Percentiles rank a stretch among this genome's conserved stretches.
Evolutionary conservation across 805 yeast genomes (phyloP).

Genomic region (Pichia exigua): DNA sequence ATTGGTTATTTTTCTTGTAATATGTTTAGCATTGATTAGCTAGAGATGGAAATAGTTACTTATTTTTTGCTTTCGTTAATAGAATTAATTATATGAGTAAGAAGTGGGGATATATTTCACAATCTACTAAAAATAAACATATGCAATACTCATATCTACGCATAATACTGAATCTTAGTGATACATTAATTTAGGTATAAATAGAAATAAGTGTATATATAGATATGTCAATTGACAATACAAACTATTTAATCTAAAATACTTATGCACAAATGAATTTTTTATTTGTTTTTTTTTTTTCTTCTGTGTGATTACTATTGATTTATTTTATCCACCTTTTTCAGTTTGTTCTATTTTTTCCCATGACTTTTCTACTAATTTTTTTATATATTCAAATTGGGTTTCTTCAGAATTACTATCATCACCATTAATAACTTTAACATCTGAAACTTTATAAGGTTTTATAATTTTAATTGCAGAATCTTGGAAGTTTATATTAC

Average conservation of each 20-base stretch:
- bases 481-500: constrained; percentile 31
- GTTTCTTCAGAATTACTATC: constrained; percentile 18
- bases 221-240: neutral
- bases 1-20: constrained; percentile 47
- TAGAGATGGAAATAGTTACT: constrained; percentile 10
- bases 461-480: constrained; percentile 31
- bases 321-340: constrained; percentile 38
- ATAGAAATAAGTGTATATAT: neutral
- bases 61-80: neutral
- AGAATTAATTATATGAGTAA: too few species aligned
- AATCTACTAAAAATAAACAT: neutral
- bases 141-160: neutral
- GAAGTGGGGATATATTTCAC: neutral
- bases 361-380: constrained; percentile 46
- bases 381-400: constrained; percentile 31
- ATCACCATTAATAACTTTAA: constrained; percentile 19
- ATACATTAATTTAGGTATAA: neutral
- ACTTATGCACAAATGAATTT: neutral
- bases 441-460: constrained; percentile 32
- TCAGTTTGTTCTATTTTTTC: constrained; percentile 33
- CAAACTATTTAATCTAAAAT: neutral
- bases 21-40: constrained; percentile 49
- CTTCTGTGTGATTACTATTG: neutral
- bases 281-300: neutral
- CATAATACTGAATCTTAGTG: neutral